phyloP scores from a whole-genome alignment of 371 early-diverging fungal genomes.

The Haplosporangium sp. region DNA sequence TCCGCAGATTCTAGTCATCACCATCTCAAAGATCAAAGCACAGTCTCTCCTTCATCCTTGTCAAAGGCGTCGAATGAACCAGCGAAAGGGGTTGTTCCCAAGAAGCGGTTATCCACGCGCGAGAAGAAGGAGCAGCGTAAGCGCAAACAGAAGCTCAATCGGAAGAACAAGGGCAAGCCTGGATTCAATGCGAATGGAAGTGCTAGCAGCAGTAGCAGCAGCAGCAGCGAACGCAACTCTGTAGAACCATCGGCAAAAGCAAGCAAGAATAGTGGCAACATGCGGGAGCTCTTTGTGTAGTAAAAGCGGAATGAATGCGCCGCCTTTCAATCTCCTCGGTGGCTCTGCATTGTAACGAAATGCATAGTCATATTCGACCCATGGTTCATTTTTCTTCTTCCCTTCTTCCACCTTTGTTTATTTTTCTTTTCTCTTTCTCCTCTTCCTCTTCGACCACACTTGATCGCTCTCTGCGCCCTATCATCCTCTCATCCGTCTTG shows the following conservation, averaged over 20 bases:
- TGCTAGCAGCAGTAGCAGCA: neutral
- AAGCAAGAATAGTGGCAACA: constrained; percentile 4
- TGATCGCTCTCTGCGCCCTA: too few relatives aligned
- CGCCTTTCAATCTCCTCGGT: too few relatives aligned
- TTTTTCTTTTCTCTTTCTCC: too few relatives aligned
- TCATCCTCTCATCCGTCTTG: too few relatives aligned
- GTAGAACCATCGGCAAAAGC: neutral
- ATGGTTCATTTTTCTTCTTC: too few relatives aligned
- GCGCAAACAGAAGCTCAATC: constrained; percentile 57
- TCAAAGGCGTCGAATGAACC: too few relatives aligned
- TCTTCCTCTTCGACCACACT: too few relatives aligned
- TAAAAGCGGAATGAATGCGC: too few relatives aligned
- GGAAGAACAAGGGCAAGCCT: constrained; percentile 53
- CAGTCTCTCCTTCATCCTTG: neutral
- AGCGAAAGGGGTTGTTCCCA: constrained; percentile 44
- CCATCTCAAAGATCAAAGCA: neutral
- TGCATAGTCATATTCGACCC: too few relatives aligned
- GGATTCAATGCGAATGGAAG: neutral
- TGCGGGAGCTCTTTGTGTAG: constrained; percentile 51
- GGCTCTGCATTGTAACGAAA: too few relatives aligned
- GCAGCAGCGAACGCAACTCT: neutral
- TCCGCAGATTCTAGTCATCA: neutral
- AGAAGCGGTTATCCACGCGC: constrained; percentile 46
- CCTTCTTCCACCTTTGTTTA: too few relatives aligned
- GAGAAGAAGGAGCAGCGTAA: constrained; percentile 59